Base-by-base conservation (phyloP, 331 rosid species). In the Malus hybrid region DNA sequence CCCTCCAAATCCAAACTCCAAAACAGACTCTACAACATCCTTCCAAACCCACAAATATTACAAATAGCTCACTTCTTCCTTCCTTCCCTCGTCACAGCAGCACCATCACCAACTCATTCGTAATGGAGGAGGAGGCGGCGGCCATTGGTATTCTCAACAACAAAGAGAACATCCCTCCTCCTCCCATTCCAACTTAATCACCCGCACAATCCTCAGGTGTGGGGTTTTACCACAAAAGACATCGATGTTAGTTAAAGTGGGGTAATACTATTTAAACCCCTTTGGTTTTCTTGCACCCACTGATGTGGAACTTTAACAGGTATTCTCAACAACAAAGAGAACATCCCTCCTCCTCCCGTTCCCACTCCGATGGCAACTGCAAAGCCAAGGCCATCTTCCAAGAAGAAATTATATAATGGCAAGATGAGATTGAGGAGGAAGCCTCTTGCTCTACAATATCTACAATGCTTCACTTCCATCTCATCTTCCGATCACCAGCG, bases 401-500 rank as follows among this genome's bases (percentile, higher is more conserved):
- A 74, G 78, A 86, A 78, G 48, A 42, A 42, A 42, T 42, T 42
- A 61, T 56, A 46, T 33, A 78, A 19, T 53, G 73, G 15, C 42
- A 63, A 62, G 61, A 71, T 77, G 29, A 86, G 80, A 67, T 12
- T 46, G 67, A 60, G 29, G 63, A 77, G 88, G 53, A 86, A 52
- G 77, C 83, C 87, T 29, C 85, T 83, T 5, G 80, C 78, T 7
- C 24, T 61, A 67, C 61, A 11, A n/a, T 3, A 42, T 10, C 48
- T 42, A 42, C 48, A 42, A 42, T 22, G 16, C 7, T 22, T 63
- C 68, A 5, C 34, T 15, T 34, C 78, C 44, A 2, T 10, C 70
- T 12, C 48, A 53, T 73, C 62, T 1, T 42, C 68, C 12, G 24
- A 10, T 18, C 70, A 42, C 68, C 1, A 42, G 48, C 48, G 63